Base-by-base conservation (phyloP, 495 filamentous ascomycete genomes). In the Podospora australis region DNA sequence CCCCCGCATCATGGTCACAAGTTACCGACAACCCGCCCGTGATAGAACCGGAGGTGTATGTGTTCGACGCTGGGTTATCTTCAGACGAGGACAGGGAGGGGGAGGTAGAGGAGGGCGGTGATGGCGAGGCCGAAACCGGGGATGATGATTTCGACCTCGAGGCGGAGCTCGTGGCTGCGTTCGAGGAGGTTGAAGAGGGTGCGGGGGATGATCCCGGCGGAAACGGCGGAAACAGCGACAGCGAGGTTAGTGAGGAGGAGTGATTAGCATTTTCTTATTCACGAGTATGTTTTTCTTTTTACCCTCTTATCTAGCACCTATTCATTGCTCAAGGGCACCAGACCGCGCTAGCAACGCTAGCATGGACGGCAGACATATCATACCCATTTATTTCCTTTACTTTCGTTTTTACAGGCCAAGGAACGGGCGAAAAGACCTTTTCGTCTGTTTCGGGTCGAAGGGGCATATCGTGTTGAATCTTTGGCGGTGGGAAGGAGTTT, bases 131-230 rank as follows among this genome's bases (percentile, higher is more conserved):
- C 7, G 39, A 45, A 14, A 49, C 62, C 21, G 63, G 56, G 19
- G 49, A 67, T 8, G 62, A 64, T 2, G 55, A 61, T 38, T 49
- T 42, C 35, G 64, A 71, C 14, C 55, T 72, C 11, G 71, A 71
- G 39, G 67, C 65, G 10, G 67, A 62, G 42, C 44, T 72, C 22
- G 56, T 66, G 34, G 60, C 50, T 9, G 66, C 66, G 52, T 52
- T 72, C 16, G 54, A 42, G 2, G 56, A 66, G 38, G 48, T 46
- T 11, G 21, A 53, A 52, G 48, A 50, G 13, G 65, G 66, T 48
- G 26, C 6, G 13, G 26, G 34, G 17, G 34, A 16, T 4, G 34
- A 16, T n/a, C 11, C 11, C 13, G 26, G 26, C 17, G 34, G 34
- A 36, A 14, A 23, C 2, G 67, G 68, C 14, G 69, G 34, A 9